phyloP scores from a whole-genome alignment of 345 rosid species.

The Salix caprea region DNA sequence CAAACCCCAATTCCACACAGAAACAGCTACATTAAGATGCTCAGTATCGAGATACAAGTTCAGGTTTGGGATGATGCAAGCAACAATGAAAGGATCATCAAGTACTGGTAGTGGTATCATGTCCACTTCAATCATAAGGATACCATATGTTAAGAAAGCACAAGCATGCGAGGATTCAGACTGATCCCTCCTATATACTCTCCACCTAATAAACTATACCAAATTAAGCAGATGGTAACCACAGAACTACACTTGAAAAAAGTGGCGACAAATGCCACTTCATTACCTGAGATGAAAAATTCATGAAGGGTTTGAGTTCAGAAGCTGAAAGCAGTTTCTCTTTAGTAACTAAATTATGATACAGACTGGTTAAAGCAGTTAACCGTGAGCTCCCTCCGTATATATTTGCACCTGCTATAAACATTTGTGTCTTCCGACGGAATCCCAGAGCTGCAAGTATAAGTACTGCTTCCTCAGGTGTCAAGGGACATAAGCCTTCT shows the following conservation, averaged over 20 bases:
- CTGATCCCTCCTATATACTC: not conserved
- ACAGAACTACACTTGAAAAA: not conserved
- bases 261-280: not conserved
- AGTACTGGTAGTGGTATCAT: not conserved
- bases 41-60: not conserved
- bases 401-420: constrained; percentile 83
- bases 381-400: constrained; percentile 70
- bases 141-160: not conserved
- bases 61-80: not conserved
- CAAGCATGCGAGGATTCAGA: not conserved
- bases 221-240: not conserved
- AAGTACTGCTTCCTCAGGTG: constrained; percentile 92
- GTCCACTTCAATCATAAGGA: not conserved
- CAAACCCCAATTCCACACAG: not conserved
- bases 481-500: constrained; percentile 87
- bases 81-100: not conserved
- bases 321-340: constrained; percentile 72
- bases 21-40: not conserved
- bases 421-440: constrained; percentile 66
- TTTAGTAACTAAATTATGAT: constrained; percentile 85
- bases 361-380: constrained; percentile 67
- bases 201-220: not conserved
- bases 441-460: constrained; percentile 96
- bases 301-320: constrained; percentile 77
- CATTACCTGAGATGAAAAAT: constrained; percentile 89